These are phyloP conservation scores for Komagataella pseudopastoris DNA, from an alignment of 805 yeast species.

Conservation along the genomic window DNA sequence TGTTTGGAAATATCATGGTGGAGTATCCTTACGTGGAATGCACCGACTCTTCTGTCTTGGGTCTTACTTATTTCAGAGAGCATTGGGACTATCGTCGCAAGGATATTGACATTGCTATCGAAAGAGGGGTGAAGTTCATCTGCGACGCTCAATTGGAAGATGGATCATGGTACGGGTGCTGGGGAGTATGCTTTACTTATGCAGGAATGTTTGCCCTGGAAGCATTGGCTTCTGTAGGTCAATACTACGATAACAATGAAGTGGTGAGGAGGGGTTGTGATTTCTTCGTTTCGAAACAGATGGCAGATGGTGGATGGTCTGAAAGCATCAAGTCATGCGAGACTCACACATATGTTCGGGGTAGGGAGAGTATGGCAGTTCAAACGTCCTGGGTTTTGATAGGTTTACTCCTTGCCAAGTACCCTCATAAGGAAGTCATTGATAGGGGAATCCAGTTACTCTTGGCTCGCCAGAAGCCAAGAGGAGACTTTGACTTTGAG, in stretches of 20 bases:
- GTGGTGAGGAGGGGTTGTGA: constrained; percentile 71
- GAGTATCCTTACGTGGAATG: constrained; percentile 98
- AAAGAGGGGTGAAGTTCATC: constrained; percentile 63
- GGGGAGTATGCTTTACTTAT: constrained; percentile 96
- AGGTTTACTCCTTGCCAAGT: constrained; percentile 67
- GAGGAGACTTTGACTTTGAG: constrained; percentile 82
- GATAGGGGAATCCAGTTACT: constrained; percentile 49
- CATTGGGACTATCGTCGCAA: constrained; percentile 49
- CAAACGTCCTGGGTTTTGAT: constrained; percentile 92
- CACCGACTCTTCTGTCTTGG: constrained; percentile 88
- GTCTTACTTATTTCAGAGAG: constrained; percentile 65
- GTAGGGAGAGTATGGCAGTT: constrained; percentile 50
- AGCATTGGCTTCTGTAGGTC: constrained; percentile 64
- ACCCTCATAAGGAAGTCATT: constrained; percentile 57
- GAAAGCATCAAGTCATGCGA: constrained; percentile 90
- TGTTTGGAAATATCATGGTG: constrained; percentile 95
- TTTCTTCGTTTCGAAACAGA: constrained; percentile 62
- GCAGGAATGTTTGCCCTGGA: constrained; percentile 98
- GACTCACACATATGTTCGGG: constrained; percentile 56
- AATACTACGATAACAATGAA: constrained; percentile 45
- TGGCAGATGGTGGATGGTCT: constrained; percentile 94
- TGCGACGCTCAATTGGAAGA: constrained; percentile 54
- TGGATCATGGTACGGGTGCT: constrained; percentile 97
- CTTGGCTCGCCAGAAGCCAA: constrained; percentile 47
- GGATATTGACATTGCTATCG: constrained; percentile 58